Percentiles rank a stretch among this genome's conserved stretches.
phyloP scores from a whole-genome alignment of 768 basidiomycete genomes.

The Dictyophora rubrovolvata region DNA sequence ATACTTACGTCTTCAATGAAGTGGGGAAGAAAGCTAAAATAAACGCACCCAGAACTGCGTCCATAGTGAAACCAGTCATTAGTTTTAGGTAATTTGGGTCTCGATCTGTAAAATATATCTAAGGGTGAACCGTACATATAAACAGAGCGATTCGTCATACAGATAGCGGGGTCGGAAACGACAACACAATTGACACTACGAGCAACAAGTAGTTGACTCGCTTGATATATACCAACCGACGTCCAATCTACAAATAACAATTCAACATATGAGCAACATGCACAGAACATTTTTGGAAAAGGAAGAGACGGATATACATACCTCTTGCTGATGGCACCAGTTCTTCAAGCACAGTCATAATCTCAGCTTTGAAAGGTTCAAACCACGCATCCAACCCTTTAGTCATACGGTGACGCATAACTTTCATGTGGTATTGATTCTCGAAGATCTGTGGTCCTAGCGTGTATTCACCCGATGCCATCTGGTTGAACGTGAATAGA shows the following conservation, averaged over 20 bases:
- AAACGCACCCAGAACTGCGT: conserved; percentile 22
- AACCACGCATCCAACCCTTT: not conserved
- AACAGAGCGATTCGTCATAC: conserved; percentile 11
- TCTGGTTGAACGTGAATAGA: conserved; percentile 12
- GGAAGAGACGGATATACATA: not conserved
- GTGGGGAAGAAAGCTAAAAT: conserved; percentile 30
- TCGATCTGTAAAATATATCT: conserved; percentile 24
- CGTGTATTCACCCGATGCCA: not conserved
- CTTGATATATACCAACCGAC: not conserved
- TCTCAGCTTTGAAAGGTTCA: conserved; percentile 1
- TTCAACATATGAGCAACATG: not conserved
- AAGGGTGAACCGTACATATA: conserved; percentile 8
- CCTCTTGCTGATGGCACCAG: not conserved
- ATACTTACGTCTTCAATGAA: conserved; percentile 35
- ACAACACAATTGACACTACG: conserved; percentile 33
- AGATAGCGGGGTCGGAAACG: conserved; percentile 39
- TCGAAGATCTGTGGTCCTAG: not conserved
- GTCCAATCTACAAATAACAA: not conserved
- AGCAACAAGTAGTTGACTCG: conserved; percentile 26
- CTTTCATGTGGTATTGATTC: not conserved
- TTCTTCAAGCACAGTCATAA: not conserved
- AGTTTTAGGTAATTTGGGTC: conserved; percentile 30
- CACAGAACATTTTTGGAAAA: not conserved
- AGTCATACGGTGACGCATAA: not conserved
- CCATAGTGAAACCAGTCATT: conserved; percentile 26